A percentile compares a stretch with the other conserved stretches of the same genome.
Evolutionary conservation across 805 yeast genomes (phyloP).

Genomic region (Suhomyces sp.): DNA sequence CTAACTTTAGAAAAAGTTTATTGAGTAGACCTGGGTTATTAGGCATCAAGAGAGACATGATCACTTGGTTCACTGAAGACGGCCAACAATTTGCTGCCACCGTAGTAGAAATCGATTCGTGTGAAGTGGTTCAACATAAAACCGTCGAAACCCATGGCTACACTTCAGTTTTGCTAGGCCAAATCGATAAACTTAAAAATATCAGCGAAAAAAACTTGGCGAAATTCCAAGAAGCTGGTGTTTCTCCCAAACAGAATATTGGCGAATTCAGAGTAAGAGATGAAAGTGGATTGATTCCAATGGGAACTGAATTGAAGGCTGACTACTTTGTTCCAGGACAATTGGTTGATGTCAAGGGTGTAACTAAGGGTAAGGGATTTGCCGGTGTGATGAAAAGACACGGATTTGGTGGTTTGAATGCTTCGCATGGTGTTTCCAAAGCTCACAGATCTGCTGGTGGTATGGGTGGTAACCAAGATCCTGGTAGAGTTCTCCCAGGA

Average conservation of each 20-base stretch:
- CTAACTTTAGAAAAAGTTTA: slow-evolving; percentile 69
- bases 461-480: slow-evolving; percentile 91
- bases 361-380: slow-evolving; percentile 91
- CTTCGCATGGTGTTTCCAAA: slow-evolving; percentile 92
- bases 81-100: slow-evolving; percentile 83
- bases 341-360: slow-evolving; percentile 74
- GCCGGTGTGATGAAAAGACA: slow-evolving; percentile 98
- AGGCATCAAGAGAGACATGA: slow-evolving; percentile 87
- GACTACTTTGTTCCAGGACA: slow-evolving; percentile 84
- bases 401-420: slow-evolving; percentile 83
- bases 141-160: slow-evolving; percentile 75
- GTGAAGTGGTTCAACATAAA: slow-evolving; percentile 77
- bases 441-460: slow-evolving; percentile 97
- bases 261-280: slow-evolving; percentile 78
- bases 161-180: slow-evolving; percentile 83
- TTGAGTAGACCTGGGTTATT: slow-evolving; percentile 79
- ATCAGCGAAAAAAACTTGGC: slow-evolving; percentile 50
- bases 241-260: slow-evolving; percentile 75
- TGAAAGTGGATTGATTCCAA: slow-evolving; percentile 61
- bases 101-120: slow-evolving; percentile 79
- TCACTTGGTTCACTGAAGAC: slow-evolving; percentile 68
- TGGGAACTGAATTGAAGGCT: slow-evolving; percentile 77
- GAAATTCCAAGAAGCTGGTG: slow-evolving; percentile 72
- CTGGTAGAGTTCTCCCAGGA: slow-evolving; percentile 95
- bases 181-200: slow-evolving; percentile 65